Conservation (phyloP, 2,329 filamentous ascomycete genomes). For the Golovinomyces cichoracearum region DNA sequence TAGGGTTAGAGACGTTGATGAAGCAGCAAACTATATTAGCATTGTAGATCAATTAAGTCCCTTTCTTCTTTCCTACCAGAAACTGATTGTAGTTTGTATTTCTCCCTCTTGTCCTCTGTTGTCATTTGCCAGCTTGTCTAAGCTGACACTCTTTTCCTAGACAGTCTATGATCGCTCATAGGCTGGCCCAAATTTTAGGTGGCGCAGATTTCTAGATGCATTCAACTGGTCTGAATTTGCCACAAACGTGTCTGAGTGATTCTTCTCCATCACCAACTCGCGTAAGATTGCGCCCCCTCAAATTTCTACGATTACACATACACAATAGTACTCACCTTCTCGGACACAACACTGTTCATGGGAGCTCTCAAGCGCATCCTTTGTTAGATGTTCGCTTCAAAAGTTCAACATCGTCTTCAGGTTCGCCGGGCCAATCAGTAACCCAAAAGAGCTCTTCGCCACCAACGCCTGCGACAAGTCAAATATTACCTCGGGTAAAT, state of each 20-base stretch:
- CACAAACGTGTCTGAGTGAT: background rate
- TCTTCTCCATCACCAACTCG: background rate
- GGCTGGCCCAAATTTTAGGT: background rate
- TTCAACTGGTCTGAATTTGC: background rate
- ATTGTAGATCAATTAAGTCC: too few relatives aligned
- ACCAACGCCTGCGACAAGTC: conserved; percentile 6
- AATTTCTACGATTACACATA: background rate
- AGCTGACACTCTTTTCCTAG: background rate
- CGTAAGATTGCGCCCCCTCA: background rate
- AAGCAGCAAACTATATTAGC: too few relatives aligned
- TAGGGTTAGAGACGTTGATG: too few relatives aligned
- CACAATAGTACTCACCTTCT: background rate
- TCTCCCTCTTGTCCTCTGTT: too few relatives aligned
- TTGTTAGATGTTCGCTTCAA: background rate
- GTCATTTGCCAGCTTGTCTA: too few relatives aligned
- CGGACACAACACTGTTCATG: background rate
- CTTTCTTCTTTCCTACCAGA: background rate
- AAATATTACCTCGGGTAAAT: conserved; percentile 5
- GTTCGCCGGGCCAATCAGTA: background rate
- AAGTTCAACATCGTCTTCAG: background rate
- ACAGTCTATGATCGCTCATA: background rate
- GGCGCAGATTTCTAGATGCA: background rate
- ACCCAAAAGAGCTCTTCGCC: background rate
- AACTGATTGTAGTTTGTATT: background rate
- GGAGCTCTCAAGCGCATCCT: background rate